phyloP scores from a whole-genome alignment of 768 basidiomycete species.

The Lactarius vividus region DNA sequence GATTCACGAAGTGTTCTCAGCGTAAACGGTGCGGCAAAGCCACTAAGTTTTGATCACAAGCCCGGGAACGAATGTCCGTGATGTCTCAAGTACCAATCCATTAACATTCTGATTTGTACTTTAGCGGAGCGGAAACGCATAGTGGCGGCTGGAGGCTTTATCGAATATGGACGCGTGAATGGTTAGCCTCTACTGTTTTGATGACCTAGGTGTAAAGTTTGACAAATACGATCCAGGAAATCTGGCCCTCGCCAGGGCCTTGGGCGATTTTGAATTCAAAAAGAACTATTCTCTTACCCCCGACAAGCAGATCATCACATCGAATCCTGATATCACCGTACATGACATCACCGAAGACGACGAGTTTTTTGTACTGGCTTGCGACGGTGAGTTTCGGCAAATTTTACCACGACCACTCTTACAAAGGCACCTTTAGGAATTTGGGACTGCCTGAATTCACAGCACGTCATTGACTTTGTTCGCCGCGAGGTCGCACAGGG shows the following conservation, averaged over 20 bases:
- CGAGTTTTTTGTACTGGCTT: conserved; percentile 95
- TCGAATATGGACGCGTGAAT: conserved; percentile 96
- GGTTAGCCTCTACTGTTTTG: conserved; percentile 45
- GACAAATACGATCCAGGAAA: conserved; percentile 58
- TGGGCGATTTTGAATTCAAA: conserved; percentile 99
- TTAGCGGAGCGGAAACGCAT: conserved; percentile 85
- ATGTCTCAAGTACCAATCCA: conserved; percentile 12
- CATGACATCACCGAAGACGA: conserved; percentile 86
- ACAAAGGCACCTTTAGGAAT: conserved; percentile 62
- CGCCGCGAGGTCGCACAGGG: conserved; percentile 79
- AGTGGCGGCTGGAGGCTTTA: conserved; percentile 86
- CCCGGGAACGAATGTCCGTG: conserved; percentile 78
- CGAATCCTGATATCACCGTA: conserved; percentile 84
- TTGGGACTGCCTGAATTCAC: conserved; percentile 95
- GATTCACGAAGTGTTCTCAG: conserved; percentile 91
- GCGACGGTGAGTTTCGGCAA: conserved; percentile 68
- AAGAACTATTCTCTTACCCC: conserved; percentile 79
- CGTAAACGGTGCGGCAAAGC: conserved; percentile 80
- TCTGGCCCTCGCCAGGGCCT: conserved; percentile 88
- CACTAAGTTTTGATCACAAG: conserved; percentile 94
- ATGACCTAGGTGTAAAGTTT: neutral
- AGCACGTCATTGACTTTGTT: conserved; percentile 88
- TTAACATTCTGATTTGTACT: conserved; percentile 17
- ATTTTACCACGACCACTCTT: conserved; percentile 16
- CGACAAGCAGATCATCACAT: conserved; percentile 92